Evolutionary conservation across 805 yeast genomes (phyloP), one percentile per base, ranked within the genome.

Genomic region (Cyberlindnera nakhonratchasimensis): DNA sequence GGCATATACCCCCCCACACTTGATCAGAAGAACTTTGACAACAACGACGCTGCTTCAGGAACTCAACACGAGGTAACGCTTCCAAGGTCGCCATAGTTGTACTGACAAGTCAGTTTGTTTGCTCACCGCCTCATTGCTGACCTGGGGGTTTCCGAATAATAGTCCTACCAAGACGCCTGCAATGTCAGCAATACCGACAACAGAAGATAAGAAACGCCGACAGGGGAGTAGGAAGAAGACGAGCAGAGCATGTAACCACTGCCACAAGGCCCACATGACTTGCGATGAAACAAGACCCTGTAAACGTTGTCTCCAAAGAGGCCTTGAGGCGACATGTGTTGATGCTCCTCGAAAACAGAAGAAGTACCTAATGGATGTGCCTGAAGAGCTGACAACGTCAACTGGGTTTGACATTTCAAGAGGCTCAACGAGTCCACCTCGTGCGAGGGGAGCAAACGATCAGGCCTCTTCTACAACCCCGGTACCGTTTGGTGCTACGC

Each of bases 261-360:
- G 99, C 59, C 89, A 90, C 46, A 77, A 80, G 54, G 86, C 95
- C 2, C 99, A 91, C 61, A 78, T 90, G 71, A 86, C 97, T 0
- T 91, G 99, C 62, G 96, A 90, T 53, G 77, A 80, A 20, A 61
- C 62, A 58, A 76, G 96, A 29, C 96, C 96, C 0, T 91, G 99
- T 56, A 72, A 74, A 41, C 63, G 96, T 37, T 91, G 99, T 62
- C 61, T 83, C 3, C 70, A 70, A 22, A 71, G 88, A 55, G 91
- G 90, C 0, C 64, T 88, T 13, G 74, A 72, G 2, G 74, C 67
- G 13, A 70, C 86, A 0, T 91, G 98, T 65, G 77, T 77, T 24
- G 97, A 93, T 65, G 96, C 96, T 5, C 93, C 93, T 3, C 68
- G 98, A 35, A 89, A 88, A 63, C 72, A 78, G 48, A 85, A 86